These are phyloP conservation scores for Phialophora chinensis DNA, from an alignment of 2,329 filamentous ascomycete genomes.

Conservation along the genomic window DNA sequence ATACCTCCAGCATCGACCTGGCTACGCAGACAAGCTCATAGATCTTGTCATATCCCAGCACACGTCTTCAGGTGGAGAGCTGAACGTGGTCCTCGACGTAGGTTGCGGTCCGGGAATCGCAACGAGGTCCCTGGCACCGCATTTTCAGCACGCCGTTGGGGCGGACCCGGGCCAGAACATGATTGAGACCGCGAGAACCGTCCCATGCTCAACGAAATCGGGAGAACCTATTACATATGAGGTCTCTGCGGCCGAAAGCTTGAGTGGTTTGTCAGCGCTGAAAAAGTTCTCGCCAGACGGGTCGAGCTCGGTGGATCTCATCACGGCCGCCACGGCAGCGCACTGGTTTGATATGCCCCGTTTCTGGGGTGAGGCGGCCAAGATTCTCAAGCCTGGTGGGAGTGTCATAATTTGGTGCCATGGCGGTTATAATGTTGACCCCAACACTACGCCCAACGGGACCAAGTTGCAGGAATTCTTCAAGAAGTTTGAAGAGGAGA, in stretches of 20 bases:
- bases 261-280: constrained; percentile 44
- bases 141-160: constrained; percentile 57
- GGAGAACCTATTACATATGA: constrained; percentile 50
- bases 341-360: constrained; percentile 64
- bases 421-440: constrained; percentile 41
- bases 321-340: constrained; percentile 58
- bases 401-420: constrained; percentile 60
- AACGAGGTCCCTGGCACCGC: constrained; percentile 52
- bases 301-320: constrained; percentile 52
- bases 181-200: constrained; percentile 55
- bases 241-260: constrained; percentile 53
- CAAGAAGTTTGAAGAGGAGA: constrained; percentile 46
- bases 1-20: constrained; percentile 53
- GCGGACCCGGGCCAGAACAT: constrained; percentile 61
- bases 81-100: constrained; percentile 58
- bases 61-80: constrained; percentile 51
- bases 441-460: constrained; percentile 48
- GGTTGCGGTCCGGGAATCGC: constrained; percentile 64
- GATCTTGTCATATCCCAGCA: constrained; percentile 56
- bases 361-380: constrained; percentile 58
- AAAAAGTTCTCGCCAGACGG: constrained; percentile 34
- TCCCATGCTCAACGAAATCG: constrained; percentile 43
- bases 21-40: constrained; percentile 58
- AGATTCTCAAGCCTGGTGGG: constrained; percentile 59
- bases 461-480: constrained; percentile 52